Base-by-base conservation (phyloP, 768 basidiomycete species). In the Amanita jacksonii region DNA sequence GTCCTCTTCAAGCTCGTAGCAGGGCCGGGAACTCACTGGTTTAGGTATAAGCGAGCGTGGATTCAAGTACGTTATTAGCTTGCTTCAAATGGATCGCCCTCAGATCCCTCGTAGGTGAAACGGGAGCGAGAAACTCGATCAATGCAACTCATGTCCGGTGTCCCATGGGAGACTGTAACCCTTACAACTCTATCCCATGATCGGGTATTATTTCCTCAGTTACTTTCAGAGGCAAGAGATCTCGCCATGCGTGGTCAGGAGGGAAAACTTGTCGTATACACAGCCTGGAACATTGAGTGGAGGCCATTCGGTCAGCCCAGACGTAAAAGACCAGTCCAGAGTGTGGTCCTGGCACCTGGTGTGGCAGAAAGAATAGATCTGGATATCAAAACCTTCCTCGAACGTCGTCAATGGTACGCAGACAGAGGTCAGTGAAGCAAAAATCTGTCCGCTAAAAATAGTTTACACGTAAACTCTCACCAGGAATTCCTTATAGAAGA, bases 201-300 rank as follows among this genome's bases (percentile, higher is more conserved):
- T 60, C 80, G 92, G 31, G 55, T 59, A 2, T 66, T 97, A 16
- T 97, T 99, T 59, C 76, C 89, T 1, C 54, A 68, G 33, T 68
- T 99, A 5, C 77, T 99, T 3, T 62, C 75, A 2, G 94, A 99
- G 59, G 94, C 96, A n/a, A 73, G 89, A 41, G 81, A 88, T 55
- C 68, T 93, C 31, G 93, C 91, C 0, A 74, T 94, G 69, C 74
- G 68, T 24, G 81, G 76, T 0, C 85, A 91, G 49, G 89, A 94
- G 60, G 94, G 93, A 39, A 92, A 92, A 56, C 88, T 94, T 7
- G 86, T 98, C 45, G 85, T 99, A 46, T 87, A 93, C 53, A 96
- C 92, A 1, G 89, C 94, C 3, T 96, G 93, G 91, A 91, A 91
- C 0, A 84, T 81, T 24, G 92, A 97, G 53, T 99, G 96, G 96